Percentiles rank a stretch among this genome's conserved stretches.
These are phyloP conservation scores for Fusarium compactum DNA, from an alignment of 2,329 filamentous ascomycete genomes.

Conservation along the genomic window DNA sequence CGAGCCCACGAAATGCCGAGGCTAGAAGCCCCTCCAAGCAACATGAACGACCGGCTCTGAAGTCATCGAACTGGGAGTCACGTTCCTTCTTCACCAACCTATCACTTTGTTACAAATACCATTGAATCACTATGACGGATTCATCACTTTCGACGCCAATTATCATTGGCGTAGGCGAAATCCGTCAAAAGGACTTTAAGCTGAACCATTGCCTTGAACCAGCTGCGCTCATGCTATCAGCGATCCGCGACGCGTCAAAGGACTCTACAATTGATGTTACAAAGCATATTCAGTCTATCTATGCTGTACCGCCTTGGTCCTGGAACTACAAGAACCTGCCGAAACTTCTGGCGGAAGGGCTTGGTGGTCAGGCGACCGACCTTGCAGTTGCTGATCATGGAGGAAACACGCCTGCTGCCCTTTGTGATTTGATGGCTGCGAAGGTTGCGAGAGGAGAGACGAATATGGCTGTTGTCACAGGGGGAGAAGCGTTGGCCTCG, in stretches of 20 bases:
- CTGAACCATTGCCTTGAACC: slow-evolving; percentile 67
- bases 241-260: slow-evolving; percentile 63
- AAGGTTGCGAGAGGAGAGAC: slow-evolving; percentile 65
- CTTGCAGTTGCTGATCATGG: slow-evolving; percentile 68
- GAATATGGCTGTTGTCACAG: slow-evolving; percentile 69
- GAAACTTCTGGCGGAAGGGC: slow-evolving; percentile 61
- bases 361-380: slow-evolving; percentile 62
- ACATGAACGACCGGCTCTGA: neutral
- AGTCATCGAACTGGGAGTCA: too few relatives aligned
- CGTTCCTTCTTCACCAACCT: too few relatives aligned
- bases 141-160: slow-evolving; percentile 56
- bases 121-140: neutral
- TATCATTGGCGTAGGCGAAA: slow-evolving; percentile 72
- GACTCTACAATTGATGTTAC: slow-evolving; percentile 54
- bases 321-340: slow-evolving; percentile 74
- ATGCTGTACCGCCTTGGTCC: slow-evolving; percentile 73
- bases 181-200: slow-evolving; percentile 66
- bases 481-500: slow-evolving; percentile 74
- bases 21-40: slow-evolving; percentile 3
- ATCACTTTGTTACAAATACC: neutral
- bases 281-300: slow-evolving; percentile 64
- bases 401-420: slow-evolving; percentile 70
- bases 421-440: slow-evolving; percentile 73
- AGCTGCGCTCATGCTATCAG: slow-evolving; percentile 67
- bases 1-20: neutral